These are phyloP conservation scores for Gnomoniopsis sp. DNA, from an alignment of 2,329 filamentous ascomycete genomes.

Conservation along the genomic window DNA sequence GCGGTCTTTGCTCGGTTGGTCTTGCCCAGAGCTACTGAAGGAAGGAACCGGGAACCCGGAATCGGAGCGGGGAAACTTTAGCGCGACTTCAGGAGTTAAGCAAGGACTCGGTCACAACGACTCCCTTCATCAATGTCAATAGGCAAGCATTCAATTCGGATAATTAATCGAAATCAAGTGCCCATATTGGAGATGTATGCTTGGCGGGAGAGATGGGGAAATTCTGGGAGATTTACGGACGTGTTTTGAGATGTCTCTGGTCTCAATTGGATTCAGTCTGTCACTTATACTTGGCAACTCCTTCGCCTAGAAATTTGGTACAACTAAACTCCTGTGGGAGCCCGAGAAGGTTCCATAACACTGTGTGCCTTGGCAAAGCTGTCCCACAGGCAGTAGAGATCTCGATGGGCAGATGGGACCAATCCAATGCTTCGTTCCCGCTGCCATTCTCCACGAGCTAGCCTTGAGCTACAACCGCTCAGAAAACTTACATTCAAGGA, in stretches of 20 bases:
- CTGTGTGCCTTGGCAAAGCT: not conserved
- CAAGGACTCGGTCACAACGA: not conserved
- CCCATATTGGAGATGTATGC: too few species aligned
- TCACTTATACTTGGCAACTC: not conserved
- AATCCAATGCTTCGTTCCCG: not conserved
- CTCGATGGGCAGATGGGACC: not conserved
- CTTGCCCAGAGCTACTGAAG: not conserved
- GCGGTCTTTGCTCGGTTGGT: too few species aligned
- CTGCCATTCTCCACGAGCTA: not conserved
- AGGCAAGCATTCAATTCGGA: too few species aligned
- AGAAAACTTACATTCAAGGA: too few species aligned
- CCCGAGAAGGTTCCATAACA: not conserved
- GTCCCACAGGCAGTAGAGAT: not conserved
- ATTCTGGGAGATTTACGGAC: too few species aligned
- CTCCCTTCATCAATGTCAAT: not conserved
- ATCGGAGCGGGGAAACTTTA: constrained; percentile 15
- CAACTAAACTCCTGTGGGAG: not conserved
- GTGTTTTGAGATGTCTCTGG: too few species aligned
- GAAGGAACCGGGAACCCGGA: not conserved
- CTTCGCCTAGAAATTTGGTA: too few species aligned
- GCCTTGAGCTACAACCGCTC: not conserved
- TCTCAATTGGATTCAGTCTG: not conserved
- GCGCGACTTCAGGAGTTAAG: not conserved
- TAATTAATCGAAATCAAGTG: too few species aligned
- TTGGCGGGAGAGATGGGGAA: too few species aligned